Evolutionary conservation across 2,329 filamentous ascomycete species (phyloP).

Genomic region (Alternaria angustiovoidea): DNA sequence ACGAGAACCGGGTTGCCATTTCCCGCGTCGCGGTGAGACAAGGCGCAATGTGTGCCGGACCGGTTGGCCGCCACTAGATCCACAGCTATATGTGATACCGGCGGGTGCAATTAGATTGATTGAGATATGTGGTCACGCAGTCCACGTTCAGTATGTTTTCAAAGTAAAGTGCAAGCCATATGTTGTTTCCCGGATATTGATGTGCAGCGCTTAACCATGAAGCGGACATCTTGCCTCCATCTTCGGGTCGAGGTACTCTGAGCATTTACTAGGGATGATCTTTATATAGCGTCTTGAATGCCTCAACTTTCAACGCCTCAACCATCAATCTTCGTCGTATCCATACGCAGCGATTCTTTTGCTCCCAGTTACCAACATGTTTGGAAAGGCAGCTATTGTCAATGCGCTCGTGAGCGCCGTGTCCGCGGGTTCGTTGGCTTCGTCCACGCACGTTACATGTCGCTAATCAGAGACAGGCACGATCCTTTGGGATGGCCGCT

Average conservation of each 20-base stretch:
- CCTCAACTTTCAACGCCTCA: not conserved
- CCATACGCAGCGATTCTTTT: not conserved
- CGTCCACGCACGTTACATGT: not conserved
- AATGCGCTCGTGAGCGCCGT: constrained; percentile 44
- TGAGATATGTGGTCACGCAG: constrained; percentile 38
- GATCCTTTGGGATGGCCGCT: constrained; percentile 71
- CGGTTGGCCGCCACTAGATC: constrained; percentile 44
- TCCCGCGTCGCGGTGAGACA: constrained; percentile 7
- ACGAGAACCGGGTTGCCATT: constrained; percentile 9
- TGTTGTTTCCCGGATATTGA: constrained; percentile 35
- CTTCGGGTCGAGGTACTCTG: constrained; percentile 11
- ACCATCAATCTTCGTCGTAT: not conserved
- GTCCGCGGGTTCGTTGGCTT: constrained; percentile 36
- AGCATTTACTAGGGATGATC: not conserved
- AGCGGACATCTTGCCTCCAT: constrained; percentile 20
- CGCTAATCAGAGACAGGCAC: constrained; percentile 46
- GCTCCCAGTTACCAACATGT: constrained; percentile 31
- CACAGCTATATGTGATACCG: constrained; percentile 31
- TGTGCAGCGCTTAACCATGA: constrained; percentile 21
- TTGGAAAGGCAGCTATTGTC: constrained; percentile 40
- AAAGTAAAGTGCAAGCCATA: constrained; percentile 19
- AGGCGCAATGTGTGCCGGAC: constrained; percentile 38
- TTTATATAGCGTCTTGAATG: constrained; percentile 30
- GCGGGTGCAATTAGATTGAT: constrained; percentile 48
- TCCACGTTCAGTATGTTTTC: constrained; percentile 15